phyloP scores from a whole-genome alignment of 352 stramenopile species.

The Blastocystis sp. region DNA sequence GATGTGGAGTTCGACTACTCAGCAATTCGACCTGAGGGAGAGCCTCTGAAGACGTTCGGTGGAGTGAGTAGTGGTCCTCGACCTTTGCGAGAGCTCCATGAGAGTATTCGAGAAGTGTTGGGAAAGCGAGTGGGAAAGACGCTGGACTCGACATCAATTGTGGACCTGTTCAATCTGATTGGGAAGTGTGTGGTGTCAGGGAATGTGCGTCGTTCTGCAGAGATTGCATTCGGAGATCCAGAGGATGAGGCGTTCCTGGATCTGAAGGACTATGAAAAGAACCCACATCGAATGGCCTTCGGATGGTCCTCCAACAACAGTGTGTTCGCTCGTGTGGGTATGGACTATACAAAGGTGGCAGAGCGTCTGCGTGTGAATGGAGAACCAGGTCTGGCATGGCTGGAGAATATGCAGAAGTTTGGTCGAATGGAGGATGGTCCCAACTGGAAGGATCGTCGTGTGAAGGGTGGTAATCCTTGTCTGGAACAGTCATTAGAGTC shows the following conservation, averaged over 20 bases:
- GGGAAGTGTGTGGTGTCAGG: conserved; percentile 79
- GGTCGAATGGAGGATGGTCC: conserved; percentile 77
- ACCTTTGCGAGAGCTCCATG: conserved; percentile 73
- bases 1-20: conserved; percentile 78
- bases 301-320: conserved; percentile 87
- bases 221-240: conserved; percentile 80
- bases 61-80: conserved; percentile 76
- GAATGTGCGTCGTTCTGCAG: conserved; percentile 80
- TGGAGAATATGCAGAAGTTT: conserved; percentile 82
- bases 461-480: conserved; percentile 80
- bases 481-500: conserved; percentile 82
- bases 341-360: conserved; percentile 80
- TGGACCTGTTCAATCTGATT: conserved; percentile 83
- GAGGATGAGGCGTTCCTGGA: conserved; percentile 76
- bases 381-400: conserved; percentile 83
- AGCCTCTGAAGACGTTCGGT: conserved; percentile 78
- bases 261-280: conserved; percentile 79
- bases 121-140: conserved; percentile 67
- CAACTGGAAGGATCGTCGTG: conserved; percentile 75
- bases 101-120: conserved; percentile 70
- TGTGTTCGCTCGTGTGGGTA: conserved; percentile 80
- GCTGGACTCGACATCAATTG: conserved; percentile 74
- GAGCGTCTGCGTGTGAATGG: conserved; percentile 77
- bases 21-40: conserved; percentile 73
- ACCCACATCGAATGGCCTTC: conserved; percentile 76